Base-by-base conservation (phyloP, 805 yeast species). In the Ogataea naganishii region DNA sequence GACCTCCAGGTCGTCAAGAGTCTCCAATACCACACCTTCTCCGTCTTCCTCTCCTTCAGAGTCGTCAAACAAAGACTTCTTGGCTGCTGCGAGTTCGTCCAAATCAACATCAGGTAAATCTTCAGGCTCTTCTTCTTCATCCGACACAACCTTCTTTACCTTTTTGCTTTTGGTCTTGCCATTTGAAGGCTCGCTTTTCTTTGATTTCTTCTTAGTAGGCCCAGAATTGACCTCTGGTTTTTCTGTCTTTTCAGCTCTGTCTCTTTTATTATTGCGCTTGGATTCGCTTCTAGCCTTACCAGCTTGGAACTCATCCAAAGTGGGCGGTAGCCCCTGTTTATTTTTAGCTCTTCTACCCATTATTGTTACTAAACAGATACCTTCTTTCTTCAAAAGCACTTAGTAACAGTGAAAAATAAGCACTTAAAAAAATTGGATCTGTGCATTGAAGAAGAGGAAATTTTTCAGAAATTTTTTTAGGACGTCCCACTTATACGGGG, bases 341-440 rank as follows among this genome's bases (percentile, higher is more conserved):
- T 84, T 80, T 59, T 80, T 85, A 35, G 84, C 83, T 65, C 83
- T 79, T 72, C 95, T 80, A 56, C 97, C 97, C 95, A 88, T 84
- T 31, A 8, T 31, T 20, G 9, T 7, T 19, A 27, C 24, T 30
- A 15, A 13, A n/a, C 14, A 18, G 19, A 8, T 16, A 6, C n/a
- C n/a, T n/a, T n/a, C n/a, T n/a, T n/a, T n/a, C n/a, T n/a, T n/a
- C n/a, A n/a, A n/a, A n/a, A n/a, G n/a, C n/a, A n/a, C n/a, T n/a
- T n/a, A n/a, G n/a, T n/a, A n/a, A n/a, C n/a, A n/a, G n/a, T n/a
- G n/a, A n/a, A n/a, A n/a, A n/a, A n/a, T n/a, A n/a, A n/a, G n/a
- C n/a, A n/a, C n/a, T n/a, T n/a, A n/a, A n/a, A n/a, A n/a, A n/a
- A n/a, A n/a, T n/a, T n/a, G n/a, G n/a, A n/a, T n/a, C n/a, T n/a